A percentile compares a stretch with the other conserved stretches of the same genome.
These are phyloP conservation scores for Dactylonectria estremocensis DNA, from an alignment of 2,329 filamentous ascomycete genomes.

Conservation along the genomic window DNA sequence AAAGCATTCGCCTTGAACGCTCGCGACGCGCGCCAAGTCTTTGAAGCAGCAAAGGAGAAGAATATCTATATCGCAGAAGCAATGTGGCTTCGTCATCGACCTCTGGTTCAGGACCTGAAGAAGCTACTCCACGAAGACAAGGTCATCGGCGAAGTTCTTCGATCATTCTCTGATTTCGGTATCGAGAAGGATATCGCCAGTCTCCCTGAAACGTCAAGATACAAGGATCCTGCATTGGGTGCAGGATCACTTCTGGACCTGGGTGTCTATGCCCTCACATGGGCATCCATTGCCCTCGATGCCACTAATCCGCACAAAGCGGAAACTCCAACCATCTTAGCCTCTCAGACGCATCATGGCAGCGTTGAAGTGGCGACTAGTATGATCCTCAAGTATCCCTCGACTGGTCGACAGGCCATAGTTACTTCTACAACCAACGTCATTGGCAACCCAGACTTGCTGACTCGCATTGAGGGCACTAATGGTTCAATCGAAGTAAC, in stretches of 20 bases:
- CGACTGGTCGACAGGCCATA: slow-evolving; percentile 57
- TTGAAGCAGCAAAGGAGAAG: slow-evolving; percentile 56
- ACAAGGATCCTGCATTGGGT: slow-evolving; percentile 57
- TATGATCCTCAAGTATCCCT: slow-evolving; percentile 57
- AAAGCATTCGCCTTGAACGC: slow-evolving; percentile 62
- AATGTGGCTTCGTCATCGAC: slow-evolving; percentile 62
- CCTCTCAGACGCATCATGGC: slow-evolving; percentile 53
- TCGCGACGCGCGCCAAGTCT: slow-evolving; percentile 56
- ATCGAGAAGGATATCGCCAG: slow-evolving; percentile 54
- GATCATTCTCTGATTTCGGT: slow-evolving; percentile 58
- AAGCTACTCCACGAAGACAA: slow-evolving; percentile 57
- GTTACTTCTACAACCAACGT: slow-evolving; percentile 56
- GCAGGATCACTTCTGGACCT: slow-evolving; percentile 61
- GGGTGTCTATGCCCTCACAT: slow-evolving; percentile 61
- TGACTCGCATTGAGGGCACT: slow-evolving; percentile 60
- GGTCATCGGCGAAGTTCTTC: slow-evolving; percentile 56
- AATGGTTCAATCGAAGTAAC: slow-evolving; percentile 56
- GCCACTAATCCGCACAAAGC: slow-evolving; percentile 45
- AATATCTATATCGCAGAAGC: slow-evolving; percentile 63
- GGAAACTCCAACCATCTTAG: slow-evolving; percentile 53
- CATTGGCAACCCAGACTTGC: slow-evolving; percentile 40
- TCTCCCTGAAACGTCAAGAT: slow-evolving; percentile 50
- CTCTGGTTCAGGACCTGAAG: slow-evolving; percentile 54
- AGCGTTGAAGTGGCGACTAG: slow-evolving; percentile 55
- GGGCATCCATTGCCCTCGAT: slow-evolving; percentile 56